Evolutionary conservation across 305 asterid genomes (phyloP).

Genomic region (Solanum aculeatissimum): DNA sequence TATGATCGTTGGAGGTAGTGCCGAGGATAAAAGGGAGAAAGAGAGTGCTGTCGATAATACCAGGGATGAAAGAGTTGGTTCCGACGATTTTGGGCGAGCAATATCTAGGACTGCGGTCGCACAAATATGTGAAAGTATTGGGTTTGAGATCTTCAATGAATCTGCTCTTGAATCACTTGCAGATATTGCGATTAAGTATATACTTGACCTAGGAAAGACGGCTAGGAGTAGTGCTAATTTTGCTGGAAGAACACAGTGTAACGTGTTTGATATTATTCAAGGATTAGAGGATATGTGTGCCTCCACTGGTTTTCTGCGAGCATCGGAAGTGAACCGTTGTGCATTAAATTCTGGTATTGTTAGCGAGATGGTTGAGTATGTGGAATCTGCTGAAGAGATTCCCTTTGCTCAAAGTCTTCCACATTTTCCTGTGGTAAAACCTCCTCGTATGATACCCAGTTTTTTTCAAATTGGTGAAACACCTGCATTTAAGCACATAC

Average conservation of each 20-base stretch:
- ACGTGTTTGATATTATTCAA: constrained; percentile 61
- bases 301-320: constrained; percentile 50
- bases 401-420: constrained; percentile 85
- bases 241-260: constrained; percentile 72
- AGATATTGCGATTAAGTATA: constrained; percentile 60
- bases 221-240: constrained; percentile 56
- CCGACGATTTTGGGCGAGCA: constrained; percentile 51
- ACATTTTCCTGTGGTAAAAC: constrained; percentile 54
- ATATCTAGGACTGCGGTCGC: constrained; percentile 70
- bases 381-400: constrained; percentile 56
- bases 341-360: constrained; percentile 36
- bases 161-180: constrained; percentile 84
- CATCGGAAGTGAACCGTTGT: constrained; percentile 40
- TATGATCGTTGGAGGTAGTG: constrained; percentile 80
- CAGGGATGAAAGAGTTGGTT: constrained; percentile 20
- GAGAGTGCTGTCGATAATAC: background rate
- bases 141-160: constrained; percentile 72
- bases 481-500: constrained; percentile 58
- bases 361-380: constrained; percentile 45
- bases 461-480: constrained; percentile 73
- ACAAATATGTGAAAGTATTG: constrained; percentile 63
- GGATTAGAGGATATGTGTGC: constrained; percentile 62
- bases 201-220: constrained; percentile 63
- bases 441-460: constrained; percentile 53
- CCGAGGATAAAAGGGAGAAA: constrained; percentile 46